Percentiles rank a stretch among this genome's conserved stretches.
Evolutionary conservation across 441 rosid species (phyloP).

Genomic region (Mallotus japonicus): DNA sequence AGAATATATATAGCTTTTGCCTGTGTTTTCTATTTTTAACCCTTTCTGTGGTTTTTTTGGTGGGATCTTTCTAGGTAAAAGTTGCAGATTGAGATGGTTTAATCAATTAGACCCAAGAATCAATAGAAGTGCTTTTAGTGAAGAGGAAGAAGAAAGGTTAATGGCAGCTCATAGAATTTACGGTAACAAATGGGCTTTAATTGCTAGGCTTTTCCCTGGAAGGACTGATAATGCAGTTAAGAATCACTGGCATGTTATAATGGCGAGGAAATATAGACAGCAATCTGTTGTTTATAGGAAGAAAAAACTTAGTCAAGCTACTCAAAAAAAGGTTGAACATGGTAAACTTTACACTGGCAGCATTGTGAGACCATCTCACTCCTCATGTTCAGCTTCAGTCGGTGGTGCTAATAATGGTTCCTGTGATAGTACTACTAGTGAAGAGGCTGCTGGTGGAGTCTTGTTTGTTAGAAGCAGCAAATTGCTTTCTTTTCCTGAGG

Average conservation of each 20-base stretch:
- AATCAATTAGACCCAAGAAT: conserved; percentile 61
- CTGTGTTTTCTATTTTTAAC: not conserved
- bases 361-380: conserved; percentile 11
- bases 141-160: conserved; percentile 60
- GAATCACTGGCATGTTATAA: conserved; percentile 72
- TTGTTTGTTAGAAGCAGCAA: conserved; percentile 27
- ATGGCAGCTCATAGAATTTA: conserved; percentile 58
- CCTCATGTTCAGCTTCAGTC: conserved; percentile 15
- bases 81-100: conserved; percentile 72
- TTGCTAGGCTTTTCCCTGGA: conserved; percentile 60
- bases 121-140: conserved; percentile 46
- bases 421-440: not conserved
- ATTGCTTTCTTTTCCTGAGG: conserved; percentile 17
- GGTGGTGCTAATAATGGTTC: not conserved
- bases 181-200: conserved; percentile 74
- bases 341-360: conserved; percentile 11
- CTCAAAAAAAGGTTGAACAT: conserved; percentile 31
- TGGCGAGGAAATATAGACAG: conserved; percentile 60
- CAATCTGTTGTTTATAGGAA: conserved; percentile 46
- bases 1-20: no score
- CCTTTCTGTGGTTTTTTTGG: not conserved
- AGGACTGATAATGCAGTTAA: conserved; percentile 72
- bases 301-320: conserved; percentile 35
- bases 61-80: conserved; percentile 41
- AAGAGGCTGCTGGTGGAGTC: conserved; percentile 19